Evolutionary conservation across 164 flowering plant genomes (phyloP), one percentile per base, ranked within the genome.

Genomic region (Piper betle): DNA sequence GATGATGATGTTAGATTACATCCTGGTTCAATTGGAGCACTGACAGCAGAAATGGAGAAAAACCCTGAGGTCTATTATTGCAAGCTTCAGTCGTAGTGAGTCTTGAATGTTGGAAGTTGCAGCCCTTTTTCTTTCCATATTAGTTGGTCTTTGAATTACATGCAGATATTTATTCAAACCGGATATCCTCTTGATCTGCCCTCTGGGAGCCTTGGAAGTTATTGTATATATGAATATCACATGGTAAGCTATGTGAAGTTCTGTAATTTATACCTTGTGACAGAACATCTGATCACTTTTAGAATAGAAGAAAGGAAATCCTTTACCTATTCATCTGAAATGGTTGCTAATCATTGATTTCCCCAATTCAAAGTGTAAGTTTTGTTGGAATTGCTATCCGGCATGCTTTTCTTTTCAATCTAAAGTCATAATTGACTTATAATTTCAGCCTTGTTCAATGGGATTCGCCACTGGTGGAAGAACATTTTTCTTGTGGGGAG

Each of bases 121-220:
- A 25, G 25, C 25, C 12, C 33, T 12, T 2, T 17, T 3, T 5
- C 0, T 11, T 38, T 55, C 10, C 4, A 37, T 58, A 20, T 43
- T 64, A 56, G 19, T 55, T 56, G 0, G 8, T 46, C 6, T 13
- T 17, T 33, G 56, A 10, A 66, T 55, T 17, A 16, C 66, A 17
- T 83, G 77, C 96, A 93, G 97, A 93, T 93, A 76, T 93, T 93
- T 74, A 93, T 93, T 69, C 99, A 93, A 77, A 93, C 98, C 50
- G 97, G 99, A 62, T 93, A 93, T 60, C 99, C 99, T 70, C 96
- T 93, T 63, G 97, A 90, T 80, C 76, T 93, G 64, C 98, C 98
- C 64, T 93, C 97, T 52, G 99, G 97, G 73, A 90, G 88, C 69
- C 77, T 93, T 62, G 99, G 99, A 68, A 90, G 99, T 75, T 93